Conservation (phyloP, 2,329 filamentous ascomycete species). For the Aspergillus pseudonomiae region DNA sequence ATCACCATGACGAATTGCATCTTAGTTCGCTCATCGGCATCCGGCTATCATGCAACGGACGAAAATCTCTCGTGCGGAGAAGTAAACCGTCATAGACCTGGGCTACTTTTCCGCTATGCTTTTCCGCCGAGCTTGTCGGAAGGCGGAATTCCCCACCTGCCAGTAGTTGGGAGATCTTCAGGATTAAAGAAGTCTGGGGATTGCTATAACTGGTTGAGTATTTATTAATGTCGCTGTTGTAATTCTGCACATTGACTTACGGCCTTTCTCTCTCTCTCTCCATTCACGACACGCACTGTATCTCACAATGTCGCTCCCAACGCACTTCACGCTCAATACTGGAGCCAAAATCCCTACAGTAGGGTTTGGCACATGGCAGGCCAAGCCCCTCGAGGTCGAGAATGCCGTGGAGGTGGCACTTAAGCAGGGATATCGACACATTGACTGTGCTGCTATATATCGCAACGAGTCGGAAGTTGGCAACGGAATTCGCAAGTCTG, state of each 20-base stretch:
- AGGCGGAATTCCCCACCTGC: not conserved
- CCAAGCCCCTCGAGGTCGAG: slow-evolving; percentile 67
- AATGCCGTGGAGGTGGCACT: slow-evolving; percentile 72
- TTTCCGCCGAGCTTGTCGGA: slow-evolving; percentile 2
- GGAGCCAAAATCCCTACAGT: slow-evolving; percentile 55
- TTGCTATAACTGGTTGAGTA: too few species aligned
- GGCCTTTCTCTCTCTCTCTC: too few species aligned
- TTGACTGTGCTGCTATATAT: slow-evolving; percentile 63
- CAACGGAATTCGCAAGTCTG: slow-evolving; percentile 64
- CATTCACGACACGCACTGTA: not conserved
- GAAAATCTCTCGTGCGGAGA: not conserved
- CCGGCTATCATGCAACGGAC: not conserved
- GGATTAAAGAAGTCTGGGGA: not conserved
- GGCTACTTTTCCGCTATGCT: not conserved
- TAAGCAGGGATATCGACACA: slow-evolving; percentile 62
- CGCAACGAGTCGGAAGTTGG: slow-evolving; percentile 74
- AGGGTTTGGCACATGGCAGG: slow-evolving; percentile 81
- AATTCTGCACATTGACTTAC: too few species aligned
- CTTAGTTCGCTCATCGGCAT: not conserved
- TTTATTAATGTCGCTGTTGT: too few species aligned
- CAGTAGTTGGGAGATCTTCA: not conserved
- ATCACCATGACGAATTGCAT: not conserved
- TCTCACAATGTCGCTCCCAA: slow-evolving; percentile 18
- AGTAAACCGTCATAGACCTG: not conserved
- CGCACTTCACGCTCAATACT: slow-evolving; percentile 28